Conservation (phyloP, 257 asterid genomes). For the Sherardia arvensis region DNA sequence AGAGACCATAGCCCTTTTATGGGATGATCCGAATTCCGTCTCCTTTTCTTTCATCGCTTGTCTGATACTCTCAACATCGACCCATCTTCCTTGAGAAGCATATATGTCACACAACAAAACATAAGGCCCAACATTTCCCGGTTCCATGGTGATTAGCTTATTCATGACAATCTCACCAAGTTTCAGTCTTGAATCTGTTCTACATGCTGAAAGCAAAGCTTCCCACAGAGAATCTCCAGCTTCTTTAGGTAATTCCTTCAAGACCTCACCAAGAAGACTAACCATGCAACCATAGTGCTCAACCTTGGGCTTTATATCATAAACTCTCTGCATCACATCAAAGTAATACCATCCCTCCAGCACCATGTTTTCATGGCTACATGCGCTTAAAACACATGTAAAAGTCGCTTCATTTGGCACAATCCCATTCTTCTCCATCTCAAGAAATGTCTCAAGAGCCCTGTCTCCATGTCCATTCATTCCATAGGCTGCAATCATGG, state of each 20-base stretch:
- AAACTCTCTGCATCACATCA: conserved; percentile 24
- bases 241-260: conserved; percentile 12
- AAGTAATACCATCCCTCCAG: conserved; percentile 39
- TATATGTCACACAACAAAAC: conserved; percentile 28
- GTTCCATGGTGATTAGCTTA: conserved; percentile 23
- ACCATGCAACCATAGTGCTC: conserved; percentile 40
- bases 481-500: conserved; percentile 36
- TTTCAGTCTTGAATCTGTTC: conserved; percentile 23
- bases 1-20: conserved; percentile 20
- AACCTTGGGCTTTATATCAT: conserved; percentile 23
- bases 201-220: conserved; percentile 25
- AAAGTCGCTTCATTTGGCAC: conserved; percentile 36
- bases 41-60: conserved; percentile 19
- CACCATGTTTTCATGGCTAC: conserved; percentile 29
- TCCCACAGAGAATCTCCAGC: conserved; percentile 20
- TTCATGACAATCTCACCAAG: conserved; percentile 29
- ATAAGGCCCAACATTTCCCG: conserved; percentile 28
- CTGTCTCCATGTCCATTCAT: conserved; percentile 24
- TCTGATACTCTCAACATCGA: conserved; percentile 25
- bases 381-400: conserved; percentile 25
- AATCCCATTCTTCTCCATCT: conserved; percentile 24
- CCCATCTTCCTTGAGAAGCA: conserved; percentile 28
- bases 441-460: conserved; percentile 29
- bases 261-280: conserved; percentile 26
- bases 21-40: conserved; percentile 11